A percentile compares a stretch with the other conserved stretches of the same genome.
Evolutionary conservation across 495 filamentous ascomycete genomes (phyloP).

Genomic region (Penicillium coffeae): DNA sequence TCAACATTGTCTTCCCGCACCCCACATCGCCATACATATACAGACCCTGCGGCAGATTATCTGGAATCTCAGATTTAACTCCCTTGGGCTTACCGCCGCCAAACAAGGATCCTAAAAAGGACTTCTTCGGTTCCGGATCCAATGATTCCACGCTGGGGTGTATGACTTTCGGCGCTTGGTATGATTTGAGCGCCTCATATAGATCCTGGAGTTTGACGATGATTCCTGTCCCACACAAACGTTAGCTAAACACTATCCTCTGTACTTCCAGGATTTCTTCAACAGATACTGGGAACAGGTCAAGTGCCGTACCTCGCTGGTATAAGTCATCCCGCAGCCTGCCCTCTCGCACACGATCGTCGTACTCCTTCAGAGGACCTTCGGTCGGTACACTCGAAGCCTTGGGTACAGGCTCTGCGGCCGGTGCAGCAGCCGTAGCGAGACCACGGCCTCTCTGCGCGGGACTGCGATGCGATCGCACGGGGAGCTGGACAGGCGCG

Average conservation of each 20-base stretch:
- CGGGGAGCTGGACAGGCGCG: slow-evolving; percentile 1
- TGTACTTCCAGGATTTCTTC: neutral
- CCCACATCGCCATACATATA: slow-evolving; percentile 98
- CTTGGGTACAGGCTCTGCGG: slow-evolving; percentile 10
- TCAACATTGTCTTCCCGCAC: slow-evolving; percentile 98
- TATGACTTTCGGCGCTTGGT: slow-evolving; percentile 66
- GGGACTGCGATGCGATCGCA: too few species aligned
- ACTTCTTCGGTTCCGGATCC: slow-evolving; percentile 48
- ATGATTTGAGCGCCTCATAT: slow-evolving; percentile 74
- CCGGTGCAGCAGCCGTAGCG: slow-evolving; percentile 16
- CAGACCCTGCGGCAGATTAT: slow-evolving; percentile 76
- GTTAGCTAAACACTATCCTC: neutral
- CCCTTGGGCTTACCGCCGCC: slow-evolving; percentile 39
- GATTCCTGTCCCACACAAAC: slow-evolving; percentile 53
- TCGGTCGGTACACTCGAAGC: slow-evolving; percentile 16
- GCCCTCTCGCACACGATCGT: slow-evolving; percentile 67
- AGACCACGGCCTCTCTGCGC: slow-evolving; percentile 11
- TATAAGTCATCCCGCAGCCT: slow-evolving; percentile 81
- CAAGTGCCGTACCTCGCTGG: slow-evolving; percentile 81
- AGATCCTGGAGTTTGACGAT: slow-evolving; percentile 85
- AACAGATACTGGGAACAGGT: neutral
- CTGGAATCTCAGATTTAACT: slow-evolving; percentile 50
- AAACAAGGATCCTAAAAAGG: slow-evolving; percentile 72
- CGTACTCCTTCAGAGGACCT: slow-evolving; percentile 85
- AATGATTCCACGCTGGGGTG: slow-evolving; percentile 59